Evolutionary conservation across 1,139 yeast species (phyloP).

Genomic region (Candida neerlandica): DNA sequence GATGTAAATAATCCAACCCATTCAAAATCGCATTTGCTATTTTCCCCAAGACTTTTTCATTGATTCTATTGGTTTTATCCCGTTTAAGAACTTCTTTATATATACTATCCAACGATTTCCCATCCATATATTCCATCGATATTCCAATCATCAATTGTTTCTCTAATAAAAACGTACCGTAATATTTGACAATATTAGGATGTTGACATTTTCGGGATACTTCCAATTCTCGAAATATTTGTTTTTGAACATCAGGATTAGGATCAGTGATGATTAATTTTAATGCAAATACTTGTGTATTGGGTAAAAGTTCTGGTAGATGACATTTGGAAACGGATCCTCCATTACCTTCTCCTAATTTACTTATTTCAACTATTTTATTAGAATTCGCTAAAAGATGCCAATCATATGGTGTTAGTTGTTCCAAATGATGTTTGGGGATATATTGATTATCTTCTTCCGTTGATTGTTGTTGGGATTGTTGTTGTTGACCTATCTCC

Average conservation of each 20-base stretch:
- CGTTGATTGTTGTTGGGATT: background rate
- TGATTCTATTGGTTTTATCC: slow-evolving; percentile 77
- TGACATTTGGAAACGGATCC: slow-evolving; percentile 83
- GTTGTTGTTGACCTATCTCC: background rate
- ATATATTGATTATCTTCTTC: slow-evolving; percentile 6
- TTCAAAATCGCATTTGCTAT: slow-evolving; percentile 81
- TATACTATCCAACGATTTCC: slow-evolving; percentile 86
- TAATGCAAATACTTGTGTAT: slow-evolving; percentile 74
- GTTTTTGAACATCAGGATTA: slow-evolving; percentile 81
- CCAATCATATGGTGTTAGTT: slow-evolving; percentile 81
- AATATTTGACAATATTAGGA: slow-evolving; percentile 85
- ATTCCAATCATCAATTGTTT: slow-evolving; percentile 74
- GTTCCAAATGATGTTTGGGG: slow-evolving; percentile 41
- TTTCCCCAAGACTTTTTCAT: slow-evolving; percentile 89
- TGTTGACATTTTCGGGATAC: slow-evolving; percentile 82
- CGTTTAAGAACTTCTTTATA: slow-evolving; percentile 64
- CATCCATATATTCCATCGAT: slow-evolving; percentile 98
- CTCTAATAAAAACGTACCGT: slow-evolving; percentile 85
- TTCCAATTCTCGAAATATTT: slow-evolving; percentile 85
- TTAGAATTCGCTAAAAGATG: slow-evolving; percentile 56
- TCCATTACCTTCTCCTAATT: slow-evolving; percentile 92
- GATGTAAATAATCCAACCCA: slow-evolving; percentile 87
- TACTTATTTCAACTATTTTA: slow-evolving; percentile 43
- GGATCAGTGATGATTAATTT: slow-evolving; percentile 77
- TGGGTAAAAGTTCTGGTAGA: slow-evolving; percentile 16